Evolutionary conservation across 2,329 filamentous ascomycete genomes (phyloP), one percentile per base, ranked within the genome.

Genomic region (Arthroderma sp.): DNA sequence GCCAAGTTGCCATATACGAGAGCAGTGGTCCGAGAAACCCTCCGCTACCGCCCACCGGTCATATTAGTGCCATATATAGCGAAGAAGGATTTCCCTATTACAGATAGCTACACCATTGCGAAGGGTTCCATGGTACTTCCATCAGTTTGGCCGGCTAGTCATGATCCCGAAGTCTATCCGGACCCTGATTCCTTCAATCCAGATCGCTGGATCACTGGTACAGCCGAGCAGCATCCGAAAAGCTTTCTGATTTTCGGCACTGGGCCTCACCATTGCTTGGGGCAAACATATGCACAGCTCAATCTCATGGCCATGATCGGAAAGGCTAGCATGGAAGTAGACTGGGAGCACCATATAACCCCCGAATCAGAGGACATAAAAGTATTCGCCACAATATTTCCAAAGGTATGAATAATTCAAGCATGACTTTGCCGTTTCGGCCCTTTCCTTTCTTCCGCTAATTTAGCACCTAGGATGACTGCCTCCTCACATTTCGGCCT

Each of bases 371-470:
- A 96, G 69, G 81, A 94, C 65, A 96, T 96, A 65, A 88, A 94
- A 71, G 88, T 96, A 53, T 96, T 96, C 68, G 91, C 91, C 36
- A 94, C 87, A 29, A 93, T 96, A 55, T 96, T 96, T 74, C 89
- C 89, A 46, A 82, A 83, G 83, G 88, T 91, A 68, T 22, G 15
- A 22, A 22, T 22, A 22, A 22, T 22, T 22, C 15, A 22, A 22
- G 15, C 15, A 22, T 22, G 15, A 22, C n/a, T 22, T 22, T 22
- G 15, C 15, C 15, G 15, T 22, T 22, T 22, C n/a, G 15, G 15
- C 3, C 15, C 1, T 22, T 22, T 22, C 15, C 15, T 3, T 22
- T 22, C 15, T 22, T 1, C 2, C 3, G 15, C 15, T 22, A 22
- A 22, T 22, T 22, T 22, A 22, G 15, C 15, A 2, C 15, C 15